A percentile compares a stretch with the other conserved stretches of the same genome.
Evolutionary conservation across 2,329 filamentous ascomycete genomes (phyloP).

Genomic region (Triangularia verruculosa): DNA sequence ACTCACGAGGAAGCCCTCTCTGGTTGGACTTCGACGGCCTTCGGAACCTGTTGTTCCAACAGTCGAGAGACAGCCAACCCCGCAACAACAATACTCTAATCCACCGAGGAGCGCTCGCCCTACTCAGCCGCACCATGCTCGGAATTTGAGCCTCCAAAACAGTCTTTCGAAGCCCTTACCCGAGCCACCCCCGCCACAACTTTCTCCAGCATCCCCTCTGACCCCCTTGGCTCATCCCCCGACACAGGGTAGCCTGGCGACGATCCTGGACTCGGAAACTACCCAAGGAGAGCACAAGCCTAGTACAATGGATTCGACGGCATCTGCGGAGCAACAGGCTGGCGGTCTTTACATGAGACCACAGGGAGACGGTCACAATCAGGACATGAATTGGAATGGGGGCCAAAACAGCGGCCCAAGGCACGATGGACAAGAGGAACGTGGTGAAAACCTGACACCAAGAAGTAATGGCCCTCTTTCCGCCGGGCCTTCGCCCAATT

Average conservation of each 20-base stretch:
- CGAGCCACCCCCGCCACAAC: constrained; percentile 43
- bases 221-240: constrained; percentile 32
- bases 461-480: constrained; percentile 54
- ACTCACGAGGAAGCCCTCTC: constrained; percentile 45
- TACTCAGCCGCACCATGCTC: constrained; percentile 45
- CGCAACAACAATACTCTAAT: constrained; percentile 29
- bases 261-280: constrained; percentile 35
- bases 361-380: constrained; percentile 24
- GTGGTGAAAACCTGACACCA: constrained; percentile 48
- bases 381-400: constrained; percentile 42
- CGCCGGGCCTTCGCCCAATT: constrained; percentile 55
- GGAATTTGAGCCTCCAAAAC: constrained; percentile 52
- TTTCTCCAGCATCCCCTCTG: constrained; percentile 35
- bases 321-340: constrained; percentile 27
- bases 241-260: constrained; percentile 32
- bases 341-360: constrained; percentile 27
- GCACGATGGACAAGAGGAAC: constrained; percentile 46
- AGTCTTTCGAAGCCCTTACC: constrained; percentile 59
- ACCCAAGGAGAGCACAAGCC: constrained; percentile 40
- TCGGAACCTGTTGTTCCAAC: constrained; percentile 31
- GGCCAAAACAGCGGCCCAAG: constrained; percentile 44
- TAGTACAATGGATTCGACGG: constrained; percentile 49
- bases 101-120: constrained; percentile 22
- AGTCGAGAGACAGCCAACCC: constrained; percentile 28
- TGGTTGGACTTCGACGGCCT: constrained; percentile 35